A percentile compares a stretch with the other conserved stretches of the same genome.
Conservation (phyloP, 192 early-diverging fungal genomes). For the Spizellomyces punctatus region DNA sequence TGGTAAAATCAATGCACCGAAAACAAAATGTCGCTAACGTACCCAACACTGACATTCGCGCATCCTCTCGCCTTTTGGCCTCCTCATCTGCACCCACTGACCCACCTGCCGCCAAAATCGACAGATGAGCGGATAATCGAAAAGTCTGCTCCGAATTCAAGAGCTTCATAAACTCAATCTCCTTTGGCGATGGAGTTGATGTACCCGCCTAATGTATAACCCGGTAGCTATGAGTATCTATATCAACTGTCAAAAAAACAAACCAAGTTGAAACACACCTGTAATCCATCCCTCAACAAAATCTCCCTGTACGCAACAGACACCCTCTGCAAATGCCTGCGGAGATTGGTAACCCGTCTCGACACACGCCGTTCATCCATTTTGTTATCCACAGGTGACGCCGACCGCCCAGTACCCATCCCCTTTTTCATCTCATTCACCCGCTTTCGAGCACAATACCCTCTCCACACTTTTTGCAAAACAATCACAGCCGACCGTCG, state of each 20-base stretch:
- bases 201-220: neutral
- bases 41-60: too few species aligned
- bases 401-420: neutral
- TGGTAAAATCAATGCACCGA: too few species aligned
- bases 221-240: neutral
- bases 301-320: neutral
- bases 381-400: neutral
- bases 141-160: conserved; percentile 52
- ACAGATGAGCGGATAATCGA: conserved; percentile 41
- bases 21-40: too few species aligned
- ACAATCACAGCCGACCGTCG: neutral
- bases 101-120: too few species aligned
- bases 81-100: conserved; percentile 24
- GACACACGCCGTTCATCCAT: neutral
- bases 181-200: conserved; percentile 30
- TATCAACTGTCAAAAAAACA: too few species aligned
- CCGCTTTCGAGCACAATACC: neutral
- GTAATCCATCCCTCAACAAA: too few species aligned
- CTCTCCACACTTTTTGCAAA: neutral
- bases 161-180: conserved; percentile 51
- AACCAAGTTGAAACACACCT: too few species aligned
- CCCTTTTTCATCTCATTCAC: neutral
- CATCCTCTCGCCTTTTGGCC: too few species aligned
- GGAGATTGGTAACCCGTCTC: neutral
- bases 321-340: neutral